Evolutionary conservation across 495 filamentous ascomycete genomes (phyloP).

Genomic region (Penicillium taxi): DNA sequence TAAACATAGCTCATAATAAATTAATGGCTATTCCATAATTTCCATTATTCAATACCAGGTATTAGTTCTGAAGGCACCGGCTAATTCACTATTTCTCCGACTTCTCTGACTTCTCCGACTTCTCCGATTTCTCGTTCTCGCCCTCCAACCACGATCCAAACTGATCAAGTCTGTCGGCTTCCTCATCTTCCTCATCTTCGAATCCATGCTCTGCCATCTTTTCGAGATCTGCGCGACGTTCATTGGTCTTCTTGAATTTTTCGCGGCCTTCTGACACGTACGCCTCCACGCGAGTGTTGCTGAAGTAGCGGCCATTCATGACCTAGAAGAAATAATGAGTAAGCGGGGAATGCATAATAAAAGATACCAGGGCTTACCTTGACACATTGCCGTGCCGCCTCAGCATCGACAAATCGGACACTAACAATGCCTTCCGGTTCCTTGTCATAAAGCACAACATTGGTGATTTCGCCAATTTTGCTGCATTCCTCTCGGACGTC

Average conservation of each 20-base stretch:
- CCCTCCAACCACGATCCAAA: constrained; percentile 51
- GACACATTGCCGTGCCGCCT: constrained; percentile 67
- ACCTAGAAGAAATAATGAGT: constrained; percentile 24
- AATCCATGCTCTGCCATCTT: constrained; percentile 37
- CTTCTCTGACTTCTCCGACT: constrained; percentile 22
- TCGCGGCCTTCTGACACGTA: constrained; percentile 68
- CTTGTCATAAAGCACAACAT: constrained; percentile 80
- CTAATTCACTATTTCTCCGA: constrained; percentile 5
- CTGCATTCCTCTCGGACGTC: constrained; percentile 86
- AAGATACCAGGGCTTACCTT: constrained; percentile 35
- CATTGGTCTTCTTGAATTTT: constrained; percentile 62
- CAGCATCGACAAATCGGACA: constrained; percentile 63
- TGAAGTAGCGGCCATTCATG: constrained; percentile 80
- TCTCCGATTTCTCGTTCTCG: constrained; percentile 8
- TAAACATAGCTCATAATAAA: no score
- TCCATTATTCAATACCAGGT: no score
- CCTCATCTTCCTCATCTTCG: constrained; percentile 39
- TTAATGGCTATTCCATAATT: no score
- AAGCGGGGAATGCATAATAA: neutral
- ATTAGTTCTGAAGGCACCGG: no score
- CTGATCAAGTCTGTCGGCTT: constrained; percentile 41
- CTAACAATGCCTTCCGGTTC: constrained; percentile 83
- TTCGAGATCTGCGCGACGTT: constrained; percentile 36
- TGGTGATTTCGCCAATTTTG: constrained; percentile 82
- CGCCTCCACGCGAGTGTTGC: constrained; percentile 63